Conservation (phyloP, 2,329 filamentous ascomycete genomes). For the Fusarium sp. region DNA sequence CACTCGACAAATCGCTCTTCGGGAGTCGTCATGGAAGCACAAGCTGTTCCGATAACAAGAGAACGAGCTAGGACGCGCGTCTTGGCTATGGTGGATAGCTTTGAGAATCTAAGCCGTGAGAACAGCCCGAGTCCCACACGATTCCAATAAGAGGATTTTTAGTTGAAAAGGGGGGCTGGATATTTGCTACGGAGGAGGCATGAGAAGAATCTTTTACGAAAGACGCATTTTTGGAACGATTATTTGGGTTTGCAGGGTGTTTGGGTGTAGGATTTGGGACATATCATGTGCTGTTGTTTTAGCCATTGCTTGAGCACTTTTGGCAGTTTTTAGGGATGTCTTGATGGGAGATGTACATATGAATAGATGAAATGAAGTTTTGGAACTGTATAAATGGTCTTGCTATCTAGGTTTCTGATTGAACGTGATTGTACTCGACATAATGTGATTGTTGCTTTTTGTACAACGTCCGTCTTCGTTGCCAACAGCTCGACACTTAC, state of each 20-base stretch:
- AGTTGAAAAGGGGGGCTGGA: background rate
- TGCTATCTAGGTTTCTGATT: conserved; percentile 2
- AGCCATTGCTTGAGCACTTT: conserved; percentile 13
- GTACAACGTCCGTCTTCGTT: background rate
- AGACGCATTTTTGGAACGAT: conserved; percentile 1
- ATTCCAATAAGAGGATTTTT: background rate
- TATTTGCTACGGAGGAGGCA: background rate
- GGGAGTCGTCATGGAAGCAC: conserved; percentile 57
- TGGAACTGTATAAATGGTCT: conserved; percentile 24
- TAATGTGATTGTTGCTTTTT: background rate
- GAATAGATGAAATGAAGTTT: conserved; percentile 9
- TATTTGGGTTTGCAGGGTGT: conserved; percentile 32
- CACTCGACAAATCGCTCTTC: conserved; percentile 49
- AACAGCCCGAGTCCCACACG: conserved; percentile 57
- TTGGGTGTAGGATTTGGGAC: conserved; percentile 24
- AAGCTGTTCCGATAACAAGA: conserved; percentile 55
- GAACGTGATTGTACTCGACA: background rate
- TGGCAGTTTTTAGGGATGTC: conserved; percentile 12
- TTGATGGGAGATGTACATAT: conserved; percentile 18
- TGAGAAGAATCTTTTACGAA: background rate
- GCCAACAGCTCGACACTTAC: background rate
- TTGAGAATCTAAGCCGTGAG: conserved; percentile 61
- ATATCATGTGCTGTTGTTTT: conserved; percentile 12
- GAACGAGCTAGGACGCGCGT: conserved; percentile 60
- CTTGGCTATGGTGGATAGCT: conserved; percentile 65